phyloP scores from a whole-genome alignment of 768 basidiomycete genomes.

The Tulasnella sp. region DNA sequence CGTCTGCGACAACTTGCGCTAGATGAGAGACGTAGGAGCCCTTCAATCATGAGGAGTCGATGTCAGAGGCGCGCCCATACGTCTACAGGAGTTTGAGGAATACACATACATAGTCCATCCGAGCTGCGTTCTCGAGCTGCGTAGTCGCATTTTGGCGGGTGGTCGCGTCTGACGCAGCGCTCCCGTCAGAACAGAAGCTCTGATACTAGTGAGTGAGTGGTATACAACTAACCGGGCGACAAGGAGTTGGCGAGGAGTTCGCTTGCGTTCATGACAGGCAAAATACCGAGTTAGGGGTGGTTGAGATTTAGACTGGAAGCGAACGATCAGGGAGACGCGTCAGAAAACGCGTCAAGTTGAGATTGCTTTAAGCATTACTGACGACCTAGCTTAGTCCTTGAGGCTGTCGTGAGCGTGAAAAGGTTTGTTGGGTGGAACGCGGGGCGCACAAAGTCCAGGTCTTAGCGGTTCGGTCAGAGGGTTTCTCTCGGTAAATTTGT shows the following conservation, averaged over 20 bases:
- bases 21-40: conserved; percentile 92
- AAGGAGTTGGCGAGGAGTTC: conserved; percentile 90
- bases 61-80: too few relatives aligned
- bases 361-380: not conserved
- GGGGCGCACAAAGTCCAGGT: not conserved
- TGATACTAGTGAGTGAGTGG: conserved; percentile 31
- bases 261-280: conserved; percentile 76
- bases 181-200: conserved; percentile 24
- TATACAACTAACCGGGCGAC: conserved; percentile 67
- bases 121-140: conserved; percentile 79
- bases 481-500: conserved; percentile 10
- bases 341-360: conserved; percentile 19
- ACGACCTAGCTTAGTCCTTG: conserved; percentile 8
- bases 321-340: not conserved
- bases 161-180: conserved; percentile 58
- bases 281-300: conserved; percentile 4
- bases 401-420: conserved; percentile 3
- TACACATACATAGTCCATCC: conserved; percentile 80
- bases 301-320: conserved; percentile 22
- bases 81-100: conserved; percentile 30
- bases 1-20: conserved; percentile 76
- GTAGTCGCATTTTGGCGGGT: conserved; percentile 90
- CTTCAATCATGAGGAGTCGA: conserved; percentile 42
- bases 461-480: conserved; percentile 16
- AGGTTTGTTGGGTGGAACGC: conserved; percentile 5